Evolutionary conservation across 2,329 filamentous ascomycete species (phyloP), one percentile per base, ranked within the genome.

Genomic region (Neonectria sp.): DNA sequence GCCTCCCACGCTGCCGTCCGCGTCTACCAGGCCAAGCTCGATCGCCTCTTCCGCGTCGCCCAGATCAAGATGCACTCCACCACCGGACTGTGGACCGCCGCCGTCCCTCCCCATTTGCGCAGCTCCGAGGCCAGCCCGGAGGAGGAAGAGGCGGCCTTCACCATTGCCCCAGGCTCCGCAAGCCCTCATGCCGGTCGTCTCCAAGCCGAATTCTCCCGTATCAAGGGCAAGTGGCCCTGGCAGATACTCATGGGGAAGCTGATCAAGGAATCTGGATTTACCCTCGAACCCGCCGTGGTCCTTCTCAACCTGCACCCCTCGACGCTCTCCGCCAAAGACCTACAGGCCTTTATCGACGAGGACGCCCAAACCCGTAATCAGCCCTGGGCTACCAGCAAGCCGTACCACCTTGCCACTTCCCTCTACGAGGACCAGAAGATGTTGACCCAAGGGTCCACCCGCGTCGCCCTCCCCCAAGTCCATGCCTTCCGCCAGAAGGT

Each of bases 1-100:
- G 83, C 87, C 68, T 86, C 83, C 25, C 76, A 82, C 21, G 81
- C 83, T n/a, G 87, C 90, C 13, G 92, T 92, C 0, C 77, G 82
- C 8, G 84, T 87, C 46, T 95, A 93, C 79, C 85, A 88, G 60
- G 75, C 76, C 63, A 77, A 78, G 58, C 68, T 82, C 63, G 68
- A 77, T 24, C 80, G 78, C 45, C 73, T 82, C 15, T 75, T 81
- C 56, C 69, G 71, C 25, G 76, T 81, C 53, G 70, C 76, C 57
- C 76, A 74, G 15, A 68, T 76, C 53, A 78, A 75, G 49, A 66
- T 76, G 68, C 57, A 81, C 77, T 73, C 75, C 60, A 55, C 62
- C 58, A 70, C 68, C 2, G 76, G 73, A 46, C 72, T 80, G 12
- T 82, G 80, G 80, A 65, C 75, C 56, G 73, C 68, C 68, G 69